Conservation (phyloP, 116 monocot species). For the Dioscorea cayenensis region DNA sequence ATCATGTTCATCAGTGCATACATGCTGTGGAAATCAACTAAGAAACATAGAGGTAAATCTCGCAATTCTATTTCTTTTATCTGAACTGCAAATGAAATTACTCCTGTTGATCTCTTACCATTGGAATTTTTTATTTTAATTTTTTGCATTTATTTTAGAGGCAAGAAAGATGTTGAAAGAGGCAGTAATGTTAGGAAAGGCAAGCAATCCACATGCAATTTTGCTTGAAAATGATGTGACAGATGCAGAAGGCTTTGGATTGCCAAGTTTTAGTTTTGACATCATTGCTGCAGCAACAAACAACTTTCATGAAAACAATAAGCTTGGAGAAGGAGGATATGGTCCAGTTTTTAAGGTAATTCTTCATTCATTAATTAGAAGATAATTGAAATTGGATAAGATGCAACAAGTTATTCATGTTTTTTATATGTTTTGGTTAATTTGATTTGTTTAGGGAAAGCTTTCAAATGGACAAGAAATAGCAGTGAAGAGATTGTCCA, state of each 20-base stretch:
- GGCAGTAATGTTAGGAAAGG: not conserved
- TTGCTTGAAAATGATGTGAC: not conserved
- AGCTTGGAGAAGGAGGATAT: not conserved
- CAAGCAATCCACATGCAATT: not conserved
- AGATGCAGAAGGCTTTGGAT: not conserved
- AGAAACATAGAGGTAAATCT: not conserved
- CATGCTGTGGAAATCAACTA: not conserved
- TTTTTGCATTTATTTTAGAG: not conserved
- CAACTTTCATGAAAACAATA: not conserved
- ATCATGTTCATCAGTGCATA: not conserved
- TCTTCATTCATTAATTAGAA: not conserved
- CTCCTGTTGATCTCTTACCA: not conserved
- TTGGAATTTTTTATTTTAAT: not conserved
- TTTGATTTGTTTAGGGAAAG: not conserved
- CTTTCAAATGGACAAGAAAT: slow-evolving; percentile 1
- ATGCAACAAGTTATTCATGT: not conserved
- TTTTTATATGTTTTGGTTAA: not conserved
- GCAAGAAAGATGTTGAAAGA: not conserved
- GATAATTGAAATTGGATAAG: not conserved
- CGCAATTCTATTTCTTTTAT: not conserved
- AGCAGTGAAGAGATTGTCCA: slow-evolving; percentile 1
- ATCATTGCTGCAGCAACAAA: not conserved
- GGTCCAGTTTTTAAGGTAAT: not conserved
- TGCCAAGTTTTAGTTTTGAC: not conserved
- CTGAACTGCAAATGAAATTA: not conserved